Evolutionary conservation across 1,139 yeast species (phyloP), one percentile per base, ranked within the genome.

Genomic region (Yamadazyma sp.): DNA sequence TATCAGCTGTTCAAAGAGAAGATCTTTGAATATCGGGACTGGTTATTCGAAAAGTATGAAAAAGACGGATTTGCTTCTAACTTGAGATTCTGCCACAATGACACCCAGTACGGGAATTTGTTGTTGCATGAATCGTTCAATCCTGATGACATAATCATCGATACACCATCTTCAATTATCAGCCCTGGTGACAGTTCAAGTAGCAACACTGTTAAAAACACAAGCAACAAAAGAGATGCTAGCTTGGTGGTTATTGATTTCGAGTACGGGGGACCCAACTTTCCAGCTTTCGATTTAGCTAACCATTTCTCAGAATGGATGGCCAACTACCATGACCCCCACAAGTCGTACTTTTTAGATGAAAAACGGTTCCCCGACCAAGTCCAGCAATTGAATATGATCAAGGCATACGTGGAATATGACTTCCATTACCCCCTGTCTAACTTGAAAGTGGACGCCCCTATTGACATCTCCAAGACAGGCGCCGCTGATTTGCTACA

Each of bases 281-380:
- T 83, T 39, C 89, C 96, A 1, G 96, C 95, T 0, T 87, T 73
- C 58, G 98, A 92, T 59, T 78, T 92, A 41, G 91, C 89, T 15
- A 91, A 92, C 59, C 98, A 92, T 64, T 76, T 77, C 45, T 77
- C 87, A 48, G 98, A 92, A 63, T 92, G 98, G 98, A 92, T 91
- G 98, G 77, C 88, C 31, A 88, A 92, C 63, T 92, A 91, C 58
- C 88, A 85, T 54, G 80, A 83, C 51, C 79, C 83, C 1, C 69
- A 72, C 17, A 61, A 62, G 40, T 78, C 95, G 2, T 79, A 84
- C 55, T 77, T 67, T 40, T 68, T 86, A 28, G 71, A 77, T 54
- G 72, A 70, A 24, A 64, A 72, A 9, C 63, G 67, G 33, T 92
- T 75, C 59, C 98, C 98, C 5, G 67, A 67, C 10, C 68, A 70